Base-by-base conservation (phyloP, 106 monocot species). In the Gastrodia elata region DNA sequence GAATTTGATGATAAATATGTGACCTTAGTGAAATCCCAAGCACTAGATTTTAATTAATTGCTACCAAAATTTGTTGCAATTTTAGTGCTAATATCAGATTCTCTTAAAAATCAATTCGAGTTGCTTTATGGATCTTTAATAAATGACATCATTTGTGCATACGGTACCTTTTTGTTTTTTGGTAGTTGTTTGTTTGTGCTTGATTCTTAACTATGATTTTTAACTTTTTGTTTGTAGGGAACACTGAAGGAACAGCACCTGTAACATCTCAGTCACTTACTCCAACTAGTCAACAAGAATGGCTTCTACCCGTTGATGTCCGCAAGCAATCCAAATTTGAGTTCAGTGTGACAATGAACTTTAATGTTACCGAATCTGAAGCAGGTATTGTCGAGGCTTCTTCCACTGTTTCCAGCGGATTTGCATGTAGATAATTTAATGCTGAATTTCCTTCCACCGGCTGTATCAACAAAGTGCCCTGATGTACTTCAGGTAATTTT, bases 201-300 rank as follows among this genome's bases (percentile, higher is more conserved):
- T 37, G 2, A 36, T 67, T n/a, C 67, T 38, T 38, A 67, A 37
- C 1, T 67, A 38, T 67, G 36, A 16, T 8, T 67, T 67, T 67
- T 38, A 67, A 2, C 37, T 67, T 67, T 1, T 16, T 67, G 20
- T 36, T 16, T 67, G 67, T 38, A 67, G 67, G 34, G 67, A 67
- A 67, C 27, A 37, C n/a, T 38, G 67, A 67, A 67, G 67, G 67
- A 36, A 38, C 37, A 38, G n/a, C 67, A 16, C 37, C n/a, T 0
- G 34, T 67, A 38, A 67, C 67, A 37, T 67, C 67, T n/a, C 37
- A 67, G 67, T 36, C 37, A n/a, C 67, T 67, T 36, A 38, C 67
- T 36, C n/a, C 67, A 20, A 13, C 10, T 18, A 67, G 67, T 36
- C 37, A 32, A 32, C 61, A 36, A 5, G 67, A 67, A 18, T 11